Base-by-base conservation (phyloP, 2,329 filamentous ascomycete species). In the Clarireedia homoeocarpa region DNA sequence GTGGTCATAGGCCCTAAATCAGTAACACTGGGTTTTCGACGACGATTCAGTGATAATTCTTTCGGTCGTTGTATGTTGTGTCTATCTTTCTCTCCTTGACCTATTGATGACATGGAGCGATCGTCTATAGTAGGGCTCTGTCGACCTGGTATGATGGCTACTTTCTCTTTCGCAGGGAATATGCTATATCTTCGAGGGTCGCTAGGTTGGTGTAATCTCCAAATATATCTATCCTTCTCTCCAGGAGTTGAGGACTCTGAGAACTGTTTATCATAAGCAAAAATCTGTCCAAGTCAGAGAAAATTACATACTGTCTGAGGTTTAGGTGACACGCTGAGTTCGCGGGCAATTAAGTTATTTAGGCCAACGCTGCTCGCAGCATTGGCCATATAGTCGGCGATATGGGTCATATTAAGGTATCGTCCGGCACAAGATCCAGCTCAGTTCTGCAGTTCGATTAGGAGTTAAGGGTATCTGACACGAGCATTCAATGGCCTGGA, bases 1-100 rank as follows among this genome's bases (percentile, higher is more conserved):
- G 83, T 86, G 5, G 83, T 85, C 83, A 86, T 84, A 36, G 81
- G 82, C 2, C 81, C 83, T 49, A 85, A 69, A 59, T 87, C 84
- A 9, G 82, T 79, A 14, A 84, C 78, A 69, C 80, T 85, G 62
- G 81, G 73, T 66, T 87, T 87, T 60, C 83, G 78, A 63, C 83
- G 76, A 59, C 82, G 74, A 50, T 71, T 75, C 56, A 82, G 70
- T 61, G 75, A 80, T 65, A 80, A 77, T 62, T 83, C 80, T 67
- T 81, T 84, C 65, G 81, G 74, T 55, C 79, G 77, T 58, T 79
- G 71, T 58, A 77, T 69, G 40, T 73, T 73, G 58, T 64, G 30
- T 30, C 27, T n/a, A 14, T 49, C 26, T 38, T 56, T 56, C 40
- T 46, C 48, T 27, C 38, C 47, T 27, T 59, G 57, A 55, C 72